Evolutionary conservation across 2,329 filamentous ascomycete genomes (phyloP).

Genomic region (Sclerotinia borealis): DNA sequence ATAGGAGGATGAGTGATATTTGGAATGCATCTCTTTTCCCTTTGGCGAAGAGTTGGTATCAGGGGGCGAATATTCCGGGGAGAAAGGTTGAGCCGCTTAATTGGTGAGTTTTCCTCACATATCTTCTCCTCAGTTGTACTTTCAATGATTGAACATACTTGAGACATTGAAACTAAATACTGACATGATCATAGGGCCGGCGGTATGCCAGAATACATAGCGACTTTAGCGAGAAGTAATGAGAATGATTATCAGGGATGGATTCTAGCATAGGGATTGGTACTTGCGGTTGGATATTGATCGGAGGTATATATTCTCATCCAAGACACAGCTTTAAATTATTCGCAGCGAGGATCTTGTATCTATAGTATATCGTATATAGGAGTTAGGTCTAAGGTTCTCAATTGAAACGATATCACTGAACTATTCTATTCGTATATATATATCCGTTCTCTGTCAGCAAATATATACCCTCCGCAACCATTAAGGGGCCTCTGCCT

Average conservation of each 20-base stretch:
- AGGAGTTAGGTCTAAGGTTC: neutral
- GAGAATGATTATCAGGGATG: conserved; percentile 14
- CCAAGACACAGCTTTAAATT: too few species aligned
- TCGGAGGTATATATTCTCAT: neutral
- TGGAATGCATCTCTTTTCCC: conserved; percentile 33
- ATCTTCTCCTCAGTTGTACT: neutral
- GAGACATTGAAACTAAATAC: neutral
- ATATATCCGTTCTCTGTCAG: neutral
- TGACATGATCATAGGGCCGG: neutral
- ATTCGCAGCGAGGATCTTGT: neutral
- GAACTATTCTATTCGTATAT: neutral
- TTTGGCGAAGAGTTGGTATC: conserved; percentile 36
- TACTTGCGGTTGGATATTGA: neutral
- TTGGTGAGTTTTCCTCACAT: conserved; percentile 18
- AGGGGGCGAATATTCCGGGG: conserved; percentile 38
- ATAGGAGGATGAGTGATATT: conserved; percentile 27
- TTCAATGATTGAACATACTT: neutral
- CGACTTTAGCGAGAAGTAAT: conserved; percentile 7
- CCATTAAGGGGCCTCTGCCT: too few species aligned
- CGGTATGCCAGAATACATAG: conserved; percentile 9
- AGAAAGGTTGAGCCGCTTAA: conserved; percentile 35
- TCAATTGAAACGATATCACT: neutral
- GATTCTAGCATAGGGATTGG: neutral
- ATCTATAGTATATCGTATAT: neutral
- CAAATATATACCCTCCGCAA: too few species aligned